Evolutionary conservation across 2,329 filamentous ascomycete genomes (phyloP), one percentile per base, ranked within the genome.

Genomic region (Dissoconium aciculare): DNA sequence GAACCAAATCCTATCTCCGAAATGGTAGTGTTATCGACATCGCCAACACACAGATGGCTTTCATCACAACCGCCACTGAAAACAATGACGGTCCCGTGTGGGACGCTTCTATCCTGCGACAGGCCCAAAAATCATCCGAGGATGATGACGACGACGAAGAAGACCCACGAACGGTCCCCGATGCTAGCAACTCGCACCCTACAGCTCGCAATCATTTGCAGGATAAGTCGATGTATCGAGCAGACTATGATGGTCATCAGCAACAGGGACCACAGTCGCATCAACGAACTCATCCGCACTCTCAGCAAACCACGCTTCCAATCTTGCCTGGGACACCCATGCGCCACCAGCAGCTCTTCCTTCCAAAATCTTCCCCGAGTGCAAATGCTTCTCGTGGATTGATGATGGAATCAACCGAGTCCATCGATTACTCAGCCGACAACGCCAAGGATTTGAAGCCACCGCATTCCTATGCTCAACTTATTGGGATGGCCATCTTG

Each of bases 31-130:
- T 95, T 26, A 76, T 98, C 35, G 84, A 93, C 50, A 81, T 95
- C 49, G 79, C 78, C 45, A 81, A 81, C 31, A 80, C 89, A 1
- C 87, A 98, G 60, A 98, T 98, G 89, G 87, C 95, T 66, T 98
- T 98, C 56, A 82, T 94, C 28, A 71, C 92, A n/a, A 87, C 89
- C 1, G 73, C 71, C 79, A 48, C 67, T 67, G 13, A 69, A 60
- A 46, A 84, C 78, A 49, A 67, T 80, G 69, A 79, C 43, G 73
- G 79, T 27, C 75, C 78, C 17, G 67, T 71, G 15, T 59, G 74
- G 47, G 53, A 54, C 34, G 52, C 49, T 17, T 50, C 52, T 4
- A 54, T 56, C 35, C 44, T 56, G 17, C 46, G 47, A 21, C 53
- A 56, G 26, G 50, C 50, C 5, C 51, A 54, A 36, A 53, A 50